Evolutionary conservation across 257 asterid genomes (phyloP).

Genomic region (Solanum appendiculatum): DNA sequence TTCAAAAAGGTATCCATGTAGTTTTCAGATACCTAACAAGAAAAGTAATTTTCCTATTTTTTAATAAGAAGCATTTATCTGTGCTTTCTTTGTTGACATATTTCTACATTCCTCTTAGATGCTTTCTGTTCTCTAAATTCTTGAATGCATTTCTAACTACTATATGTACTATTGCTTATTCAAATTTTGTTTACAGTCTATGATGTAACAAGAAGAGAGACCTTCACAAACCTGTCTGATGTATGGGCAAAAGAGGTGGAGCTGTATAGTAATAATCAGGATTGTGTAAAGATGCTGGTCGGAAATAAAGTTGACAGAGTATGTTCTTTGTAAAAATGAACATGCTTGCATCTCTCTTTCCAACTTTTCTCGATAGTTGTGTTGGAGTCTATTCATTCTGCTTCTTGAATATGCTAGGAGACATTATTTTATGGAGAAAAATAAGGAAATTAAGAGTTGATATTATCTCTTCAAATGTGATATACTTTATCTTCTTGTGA

Average conservation of each 20-base stretch:
- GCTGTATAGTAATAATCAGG: conserved; percentile 64
- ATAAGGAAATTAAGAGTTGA: not conserved
- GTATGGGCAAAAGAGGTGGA: conserved; percentile 91
- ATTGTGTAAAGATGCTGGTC: conserved; percentile 84
- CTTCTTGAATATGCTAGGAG: not conserved
- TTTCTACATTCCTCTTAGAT: not conserved
- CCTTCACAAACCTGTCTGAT: conserved; percentile 70
- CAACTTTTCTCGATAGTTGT: not conserved
- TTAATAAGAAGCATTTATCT: not conserved
- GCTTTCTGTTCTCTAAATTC: not conserved
- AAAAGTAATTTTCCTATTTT: not conserved
- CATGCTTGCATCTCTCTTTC: not conserved
- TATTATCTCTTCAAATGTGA: not conserved
- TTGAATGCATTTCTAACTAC: not conserved
- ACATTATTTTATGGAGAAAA: not conserved
- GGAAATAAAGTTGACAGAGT: conserved; percentile 93
- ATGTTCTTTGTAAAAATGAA: conserved; percentile 1
- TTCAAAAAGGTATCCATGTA: not conserved
- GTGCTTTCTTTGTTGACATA: not conserved
- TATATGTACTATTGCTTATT: not conserved
- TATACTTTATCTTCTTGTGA: not conserved
- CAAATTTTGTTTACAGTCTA: conserved; percentile 34
- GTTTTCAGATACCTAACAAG: not conserved
- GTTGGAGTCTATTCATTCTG: not conserved
- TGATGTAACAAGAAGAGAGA: conserved; percentile 87